Conservation (phyloP, 2,329 filamentous ascomycete genomes). For the Exophiala spinifera region DNA sequence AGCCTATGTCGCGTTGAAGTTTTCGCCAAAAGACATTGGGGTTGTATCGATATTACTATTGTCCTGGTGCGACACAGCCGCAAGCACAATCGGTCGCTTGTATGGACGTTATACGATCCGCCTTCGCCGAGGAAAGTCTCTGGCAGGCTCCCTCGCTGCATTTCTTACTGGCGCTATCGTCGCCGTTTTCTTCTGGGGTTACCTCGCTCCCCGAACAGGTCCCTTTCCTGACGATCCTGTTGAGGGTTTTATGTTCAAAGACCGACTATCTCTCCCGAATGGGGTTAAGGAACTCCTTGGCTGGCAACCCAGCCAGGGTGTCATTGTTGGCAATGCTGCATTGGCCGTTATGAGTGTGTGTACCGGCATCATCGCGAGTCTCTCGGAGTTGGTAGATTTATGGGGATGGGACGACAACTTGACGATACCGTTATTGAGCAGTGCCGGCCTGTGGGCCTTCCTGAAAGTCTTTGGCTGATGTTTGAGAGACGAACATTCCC, state of each 20-base stretch:
- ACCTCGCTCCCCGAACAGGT: slow-evolving; percentile 67
- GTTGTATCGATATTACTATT: slow-evolving; percentile 86
- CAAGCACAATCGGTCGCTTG: slow-evolving; percentile 85
- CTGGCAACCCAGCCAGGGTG: slow-evolving; percentile 56
- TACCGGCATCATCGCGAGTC: slow-evolving; percentile 83
- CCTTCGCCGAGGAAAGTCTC: slow-evolving; percentile 81
- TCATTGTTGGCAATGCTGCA: slow-evolving; percentile 67
- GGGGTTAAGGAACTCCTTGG: slow-evolving; percentile 59
- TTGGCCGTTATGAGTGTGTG: slow-evolving; percentile 78
- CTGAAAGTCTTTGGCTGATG: slow-evolving; percentile 71
- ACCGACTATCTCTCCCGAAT: slow-evolving; percentile 67
- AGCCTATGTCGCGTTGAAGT: slow-evolving; percentile 78
- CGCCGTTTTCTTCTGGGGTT: slow-evolving; percentile 84
- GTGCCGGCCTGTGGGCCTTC: slow-evolving; percentile 85
- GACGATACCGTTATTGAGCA: slow-evolving; percentile 90
- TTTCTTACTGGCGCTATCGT: slow-evolving; percentile 79
- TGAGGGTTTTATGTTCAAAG: slow-evolving; percentile 71
- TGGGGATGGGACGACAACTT: slow-evolving; percentile 97
- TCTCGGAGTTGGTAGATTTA: slow-evolving; percentile 85
- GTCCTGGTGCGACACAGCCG: slow-evolving; percentile 97
- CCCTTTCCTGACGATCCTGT: slow-evolving; percentile 65
- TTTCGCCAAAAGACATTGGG: slow-evolving; percentile 89
- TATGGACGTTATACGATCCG: slow-evolving; percentile 87
- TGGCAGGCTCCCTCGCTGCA: slow-evolving; percentile 83
- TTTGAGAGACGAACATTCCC: background rate